Percentiles rank a stretch among this genome's conserved stretches.
phyloP scores from a whole-genome alignment of 2,329 filamentous ascomycete genomes.

The Basipetospora chlamydospora region DNA sequence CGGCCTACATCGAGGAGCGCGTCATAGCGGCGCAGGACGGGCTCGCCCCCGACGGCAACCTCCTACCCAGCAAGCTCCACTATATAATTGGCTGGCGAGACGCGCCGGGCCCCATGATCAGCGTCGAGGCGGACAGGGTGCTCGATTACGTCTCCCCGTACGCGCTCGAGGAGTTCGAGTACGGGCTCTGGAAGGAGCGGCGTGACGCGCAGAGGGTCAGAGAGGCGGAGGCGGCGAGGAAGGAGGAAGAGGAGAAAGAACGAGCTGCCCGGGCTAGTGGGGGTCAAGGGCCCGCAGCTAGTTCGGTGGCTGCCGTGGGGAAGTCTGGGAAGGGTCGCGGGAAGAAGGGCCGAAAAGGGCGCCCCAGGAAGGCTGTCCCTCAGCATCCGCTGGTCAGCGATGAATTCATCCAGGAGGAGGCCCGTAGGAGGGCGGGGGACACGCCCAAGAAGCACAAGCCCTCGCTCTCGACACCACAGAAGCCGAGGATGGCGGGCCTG shows the following conservation, averaged over 20 bases:
- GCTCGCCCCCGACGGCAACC: conserved; percentile 18
- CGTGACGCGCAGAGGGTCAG: conserved; percentile 20
- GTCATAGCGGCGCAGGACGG: conserved; percentile 26
- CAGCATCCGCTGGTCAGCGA: not conserved
- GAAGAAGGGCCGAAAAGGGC: too few species aligned
- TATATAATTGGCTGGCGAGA: conserved; percentile 43
- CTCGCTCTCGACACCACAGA: conserved; percentile 21
- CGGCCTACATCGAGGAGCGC: conserved; percentile 42
- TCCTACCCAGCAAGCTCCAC: conserved; percentile 28
- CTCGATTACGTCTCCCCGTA: conserved; percentile 44
- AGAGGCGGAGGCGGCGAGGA: not conserved
- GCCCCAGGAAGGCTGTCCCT: not conserved
- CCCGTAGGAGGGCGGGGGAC: conserved; percentile 6
- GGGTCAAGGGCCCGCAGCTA: not conserved
- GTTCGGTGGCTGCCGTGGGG: too few species aligned
- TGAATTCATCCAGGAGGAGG: conserved; percentile 2
- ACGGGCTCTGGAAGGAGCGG: conserved; percentile 24
- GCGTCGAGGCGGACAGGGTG: conserved; percentile 31
- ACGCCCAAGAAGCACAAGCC: conserved; percentile 17
- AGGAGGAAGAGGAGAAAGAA: not conserved
- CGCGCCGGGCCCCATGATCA: conserved; percentile 29
- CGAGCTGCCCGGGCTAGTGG: too few species aligned
- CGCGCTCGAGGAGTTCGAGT: conserved; percentile 43
- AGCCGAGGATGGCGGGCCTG: conserved; percentile 16
- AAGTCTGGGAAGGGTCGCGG: too few species aligned